Evolutionary conservation across 148 eudicot species (phyloP).

Genomic region (Agrostemma githago): DNA sequence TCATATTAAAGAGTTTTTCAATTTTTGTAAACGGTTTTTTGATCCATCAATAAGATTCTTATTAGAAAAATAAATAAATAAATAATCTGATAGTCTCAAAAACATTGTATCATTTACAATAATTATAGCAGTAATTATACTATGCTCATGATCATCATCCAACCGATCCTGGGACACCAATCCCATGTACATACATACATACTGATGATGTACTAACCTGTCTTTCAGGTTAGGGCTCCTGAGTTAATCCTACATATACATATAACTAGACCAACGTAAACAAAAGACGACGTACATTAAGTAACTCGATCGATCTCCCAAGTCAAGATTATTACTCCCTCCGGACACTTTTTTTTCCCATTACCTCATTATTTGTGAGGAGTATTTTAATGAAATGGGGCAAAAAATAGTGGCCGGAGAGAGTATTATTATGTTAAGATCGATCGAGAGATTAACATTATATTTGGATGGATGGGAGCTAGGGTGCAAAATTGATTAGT

Average conservation of each 20-base stretch:
- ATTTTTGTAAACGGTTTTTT: too few species aligned
- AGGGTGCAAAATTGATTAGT: conserved; percentile 1
- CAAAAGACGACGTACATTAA: not conserved
- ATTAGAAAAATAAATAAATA: too few species aligned
- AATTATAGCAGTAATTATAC: not conserved
- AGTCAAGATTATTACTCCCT: too few species aligned
- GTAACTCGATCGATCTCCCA: too few species aligned
- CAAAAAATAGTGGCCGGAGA: too few species aligned
- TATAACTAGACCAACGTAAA: not conserved
- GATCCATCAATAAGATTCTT: too few species aligned
- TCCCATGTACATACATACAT: not conserved
- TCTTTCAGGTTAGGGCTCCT: not conserved
- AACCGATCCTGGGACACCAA: not conserved
- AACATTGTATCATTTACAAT: not conserved
- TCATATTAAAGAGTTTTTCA: too few species aligned
- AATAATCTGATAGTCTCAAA: not conserved
- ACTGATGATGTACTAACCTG: not conserved
- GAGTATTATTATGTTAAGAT: not conserved
- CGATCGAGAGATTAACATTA: not conserved
- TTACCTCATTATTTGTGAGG: too few species aligned
- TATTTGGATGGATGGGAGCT: not conserved
- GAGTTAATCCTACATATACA: not conserved
- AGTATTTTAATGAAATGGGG: too few species aligned
- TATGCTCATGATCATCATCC: not conserved
- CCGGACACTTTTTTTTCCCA: too few species aligned